A percentile compares a stretch with the other conserved stretches of the same genome.
Evolutionary conservation across 768 basidiomycete genomes (phyloP).

Genomic region (Macrolepiota fuliginosa): DNA sequence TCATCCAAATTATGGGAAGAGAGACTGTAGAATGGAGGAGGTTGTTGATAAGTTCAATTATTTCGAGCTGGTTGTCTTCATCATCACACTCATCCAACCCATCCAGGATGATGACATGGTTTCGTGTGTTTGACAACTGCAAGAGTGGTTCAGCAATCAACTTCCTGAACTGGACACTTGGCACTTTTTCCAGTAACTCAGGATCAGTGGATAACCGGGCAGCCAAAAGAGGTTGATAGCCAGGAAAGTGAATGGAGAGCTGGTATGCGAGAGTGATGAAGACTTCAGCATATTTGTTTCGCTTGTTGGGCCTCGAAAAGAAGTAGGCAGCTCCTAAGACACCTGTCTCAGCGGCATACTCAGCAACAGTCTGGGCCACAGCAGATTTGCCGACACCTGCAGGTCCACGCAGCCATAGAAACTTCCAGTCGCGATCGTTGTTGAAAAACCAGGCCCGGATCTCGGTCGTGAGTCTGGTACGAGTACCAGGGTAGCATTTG

Average conservation of each 20-base stretch:
- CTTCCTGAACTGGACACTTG: neutral
- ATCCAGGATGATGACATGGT: neutral
- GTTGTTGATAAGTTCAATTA: neutral
- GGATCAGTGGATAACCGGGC: neutral
- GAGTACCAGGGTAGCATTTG: no score
- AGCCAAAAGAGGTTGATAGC: neutral
- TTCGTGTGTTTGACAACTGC: neutral
- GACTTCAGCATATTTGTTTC: neutral
- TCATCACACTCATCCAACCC: neutral
- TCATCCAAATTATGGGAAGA: neutral
- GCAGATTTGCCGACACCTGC: no score
- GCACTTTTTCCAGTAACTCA: neutral
- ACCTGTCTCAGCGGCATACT: neutral
- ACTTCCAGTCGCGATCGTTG: no score
- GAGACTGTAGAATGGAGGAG: neutral
- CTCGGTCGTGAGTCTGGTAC: no score
- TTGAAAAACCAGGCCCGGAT: no score
- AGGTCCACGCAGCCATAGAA: no score
- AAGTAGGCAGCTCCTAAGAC: slow-evolving; percentile 9
- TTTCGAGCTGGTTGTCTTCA: neutral
- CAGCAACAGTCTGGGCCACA: slow-evolving; percentile 2
- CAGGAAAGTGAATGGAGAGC: neutral
- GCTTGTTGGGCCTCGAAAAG: neutral
- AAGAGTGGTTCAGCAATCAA: neutral
- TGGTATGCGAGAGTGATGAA: slow-evolving; percentile 7